Evolutionary conservation across 257 asterid genomes (phyloP), one percentile per base, ranked within the genome.

Genomic region (Solanum virginianum): DNA sequence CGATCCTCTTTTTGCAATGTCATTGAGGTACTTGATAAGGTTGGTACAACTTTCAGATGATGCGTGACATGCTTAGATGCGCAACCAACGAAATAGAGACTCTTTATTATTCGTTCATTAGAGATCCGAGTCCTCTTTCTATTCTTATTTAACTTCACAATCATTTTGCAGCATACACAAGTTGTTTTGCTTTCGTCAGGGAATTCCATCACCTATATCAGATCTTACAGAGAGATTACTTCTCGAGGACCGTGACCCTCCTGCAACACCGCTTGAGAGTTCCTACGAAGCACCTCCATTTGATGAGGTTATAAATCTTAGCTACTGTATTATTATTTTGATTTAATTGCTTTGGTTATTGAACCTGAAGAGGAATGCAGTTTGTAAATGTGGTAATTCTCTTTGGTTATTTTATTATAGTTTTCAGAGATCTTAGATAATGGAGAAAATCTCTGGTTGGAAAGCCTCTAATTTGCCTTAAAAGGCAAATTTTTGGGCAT

Each of bases 181-280:
- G 89, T 94, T 91, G 53, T 92, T 92, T 90, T 95, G 97, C 93
- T 91, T 93, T 85, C 98, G 93, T 69, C 97, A 95, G 90, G 99
- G 99, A 84, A 90, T 92, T 88, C 82, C 91, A 80, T 95, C 99
- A 70, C 97, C 99, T 85, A 87, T 97, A 87, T 90, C 95, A 54
- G 94, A 95, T 90, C 98, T 97, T 88, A 95, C 98, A 5, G 95
- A 97, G 91, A 91, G 99, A 90, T 90, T 97, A 93, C 99, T 97
- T 86, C 98, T 97, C 84, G 99, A 97, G 91, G 99, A 95, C 84
- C 97, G 97, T 16, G 99, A 97, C 84, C 94, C 94, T 56, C 95
- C 97, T 72, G 97, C 98, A 80, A 91, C 92, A 84, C 91, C 93
- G 6, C 96, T 88, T 82, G 98, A 97, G 85, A 91, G 93, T 89